Conservation (phyloP, 1,284 basidiomycete genomes). For the Hortiboletus rubellus region DNA sequence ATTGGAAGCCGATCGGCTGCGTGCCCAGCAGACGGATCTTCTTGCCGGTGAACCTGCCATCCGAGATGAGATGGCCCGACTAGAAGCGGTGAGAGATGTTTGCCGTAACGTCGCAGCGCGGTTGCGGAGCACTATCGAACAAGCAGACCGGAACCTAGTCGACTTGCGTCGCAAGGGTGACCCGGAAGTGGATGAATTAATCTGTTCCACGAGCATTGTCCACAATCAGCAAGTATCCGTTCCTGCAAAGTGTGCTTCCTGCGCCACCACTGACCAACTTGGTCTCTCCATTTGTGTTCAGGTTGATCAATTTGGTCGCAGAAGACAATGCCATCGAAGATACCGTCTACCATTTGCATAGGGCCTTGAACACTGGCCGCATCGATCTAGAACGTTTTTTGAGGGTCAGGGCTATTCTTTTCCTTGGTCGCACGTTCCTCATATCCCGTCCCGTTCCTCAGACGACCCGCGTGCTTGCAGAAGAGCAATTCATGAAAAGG, state of each 20-base stretch:
- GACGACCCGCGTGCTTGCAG: constrained; percentile 84
- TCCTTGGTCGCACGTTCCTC: constrained; percentile 25
- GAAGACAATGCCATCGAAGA: constrained; percentile 99
- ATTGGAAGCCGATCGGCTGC: constrained; percentile 73
- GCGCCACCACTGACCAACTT: constrained; percentile 15
- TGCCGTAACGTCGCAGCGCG: constrained; percentile 78
- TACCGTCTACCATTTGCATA: constrained; percentile 95
- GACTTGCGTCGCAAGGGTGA: constrained; percentile 75
- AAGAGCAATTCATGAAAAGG: constrained; percentile 94
- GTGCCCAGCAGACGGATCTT: constrained; percentile 80
- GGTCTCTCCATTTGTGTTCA: constrained; percentile 36
- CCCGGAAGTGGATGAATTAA: constrained; percentile 88
- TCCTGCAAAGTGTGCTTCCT: constrained; percentile 3
- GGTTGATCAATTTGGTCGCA: constrained; percentile 92
- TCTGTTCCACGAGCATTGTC: constrained; percentile 93
- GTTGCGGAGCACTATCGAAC: constrained; percentile 59
- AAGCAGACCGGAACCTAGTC: constrained; percentile 66
- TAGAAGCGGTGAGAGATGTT: constrained; percentile 93
- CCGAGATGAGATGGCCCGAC: constrained; percentile 91
- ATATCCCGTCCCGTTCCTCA: constrained; percentile 38
- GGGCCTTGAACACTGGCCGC: constrained; percentile 88
- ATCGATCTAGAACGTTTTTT: constrained; percentile 93
- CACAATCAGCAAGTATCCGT: constrained; percentile 82
- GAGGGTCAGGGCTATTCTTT: constrained; percentile 56
- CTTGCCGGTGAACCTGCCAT: constrained; percentile 90